Base-by-base conservation (phyloP, 2,329 filamentous ascomycete genomes). In the Ascosphaera acerosa region DNA sequence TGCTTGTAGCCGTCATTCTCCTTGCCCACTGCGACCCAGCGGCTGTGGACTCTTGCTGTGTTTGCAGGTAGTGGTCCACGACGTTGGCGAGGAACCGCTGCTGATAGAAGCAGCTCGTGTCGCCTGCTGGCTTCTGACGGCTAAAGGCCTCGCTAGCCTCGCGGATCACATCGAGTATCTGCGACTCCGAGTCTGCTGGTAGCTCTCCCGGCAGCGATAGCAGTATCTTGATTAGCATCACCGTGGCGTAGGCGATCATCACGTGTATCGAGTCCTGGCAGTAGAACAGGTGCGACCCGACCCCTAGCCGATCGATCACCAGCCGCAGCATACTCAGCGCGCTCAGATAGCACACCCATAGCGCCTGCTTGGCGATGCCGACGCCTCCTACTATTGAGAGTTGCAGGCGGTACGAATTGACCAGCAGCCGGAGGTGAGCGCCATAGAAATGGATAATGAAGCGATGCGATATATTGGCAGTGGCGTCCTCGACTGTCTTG, bases 261-360 rank as follows among this genome's bases (percentile, higher is more conserved):
- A 54, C 49, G 36, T 55, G 52, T 4, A 56, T 41, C 1, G 52
- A 54, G 32, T 55, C 52, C 36, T 55, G 52, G 3, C 46, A 48
- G 37, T 53, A 55, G 34, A 49, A 54, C 0, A 55, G 38, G 27
- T 44, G 43, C 3, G 45, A 43, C 1, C 46, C 35, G 30, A 44
- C 39, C 10, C 40, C 31, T 10, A 40, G 38, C 4, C 38, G 32
- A 29, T 39, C 31, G 10, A 43, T 42, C 12, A 53, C 47, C 14
- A 52, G 33, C 14, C 43, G 41, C 3, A 54, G 36, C 44, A 46
- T 45, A 14, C 42, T 38, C 43, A 53, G 2, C 46, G 39, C n/a
- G 44, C 41, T 32, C 15, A 40, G 33, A 26, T 42, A 40, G 26
- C 38, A 41, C 9, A 38, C 34, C 39, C 39, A 41, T 9, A 42